Conservation (phyloP, 257 asterid genomes). For the Ilex aquifolium region DNA sequence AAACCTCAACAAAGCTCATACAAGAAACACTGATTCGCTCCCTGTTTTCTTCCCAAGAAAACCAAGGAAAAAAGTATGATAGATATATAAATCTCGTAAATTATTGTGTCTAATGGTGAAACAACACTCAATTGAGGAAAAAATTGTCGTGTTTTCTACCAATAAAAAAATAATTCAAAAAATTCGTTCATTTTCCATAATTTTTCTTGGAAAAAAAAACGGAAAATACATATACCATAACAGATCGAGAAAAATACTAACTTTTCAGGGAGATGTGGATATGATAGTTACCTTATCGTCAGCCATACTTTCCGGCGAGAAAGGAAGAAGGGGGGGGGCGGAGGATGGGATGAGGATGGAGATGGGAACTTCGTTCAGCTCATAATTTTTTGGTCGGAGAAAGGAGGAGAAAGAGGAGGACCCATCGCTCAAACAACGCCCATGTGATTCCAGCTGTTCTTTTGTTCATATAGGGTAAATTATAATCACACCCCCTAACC, state of each 20-base stretch:
- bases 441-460: conserved; percentile 67
- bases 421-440: conserved; percentile 53
- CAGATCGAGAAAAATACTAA: neutral
- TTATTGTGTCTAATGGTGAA: too few species aligned
- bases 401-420: conserved; percentile 25
- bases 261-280: too few species aligned
- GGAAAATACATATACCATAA: neutral
- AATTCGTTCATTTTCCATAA: too few species aligned
- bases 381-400: conserved; percentile 61
- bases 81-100: too few species aligned
- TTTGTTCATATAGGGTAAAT: conserved; percentile 7
- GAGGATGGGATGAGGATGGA: conserved; percentile 14
- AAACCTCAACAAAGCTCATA: too few species aligned
- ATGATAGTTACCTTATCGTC: conserved; percentile 37
- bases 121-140: too few species aligned
- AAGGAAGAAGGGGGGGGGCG: conserved; percentile 9
- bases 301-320: conserved; percentile 28
- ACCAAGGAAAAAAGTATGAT: too few species aligned
- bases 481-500: too few species aligned
- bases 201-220: neutral
- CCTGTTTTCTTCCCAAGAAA: too few species aligned
- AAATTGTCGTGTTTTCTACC: too few species aligned
- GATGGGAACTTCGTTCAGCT: conserved; percentile 17
- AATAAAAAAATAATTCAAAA: too few species aligned
- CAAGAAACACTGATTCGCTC: too few species aligned